Evolutionary conservation across 495 filamentous ascomycete genomes (phyloP).

Genomic region (Lasiosphaeria miniovina): DNA sequence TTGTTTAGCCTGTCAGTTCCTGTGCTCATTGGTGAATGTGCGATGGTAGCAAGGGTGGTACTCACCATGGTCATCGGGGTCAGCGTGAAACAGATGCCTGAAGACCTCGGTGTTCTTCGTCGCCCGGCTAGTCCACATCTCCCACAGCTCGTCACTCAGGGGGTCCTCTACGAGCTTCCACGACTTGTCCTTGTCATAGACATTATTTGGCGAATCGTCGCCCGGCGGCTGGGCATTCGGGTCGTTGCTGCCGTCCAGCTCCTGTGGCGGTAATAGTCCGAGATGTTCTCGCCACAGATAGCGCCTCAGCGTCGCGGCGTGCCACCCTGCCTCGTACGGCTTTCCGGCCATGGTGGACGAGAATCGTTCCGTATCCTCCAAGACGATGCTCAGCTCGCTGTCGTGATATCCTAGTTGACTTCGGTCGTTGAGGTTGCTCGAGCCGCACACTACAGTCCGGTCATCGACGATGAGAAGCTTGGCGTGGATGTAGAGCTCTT

Average conservation of each 20-base stretch:
- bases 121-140: conserved; percentile 74
- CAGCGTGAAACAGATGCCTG: conserved; percentile 83
- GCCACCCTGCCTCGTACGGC: conserved; percentile 67
- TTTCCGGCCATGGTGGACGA: conserved; percentile 74
- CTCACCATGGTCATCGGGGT: conserved; percentile 81
- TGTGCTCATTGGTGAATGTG: neutral
- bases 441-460: conserved; percentile 76
- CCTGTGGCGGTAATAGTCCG: conserved; percentile 73
- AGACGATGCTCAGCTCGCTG: conserved; percentile 86
- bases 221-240: conserved; percentile 81
- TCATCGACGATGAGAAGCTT: conserved; percentile 89
- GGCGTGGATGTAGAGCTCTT: conserved; percentile 90
- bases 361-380: conserved; percentile 79
- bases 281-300: conserved; percentile 93
- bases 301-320: conserved; percentile 76
- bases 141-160: conserved; percentile 75
- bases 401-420: conserved; percentile 89
- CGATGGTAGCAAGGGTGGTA: conserved; percentile 2
- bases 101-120: conserved; percentile 81
- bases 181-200: conserved; percentile 57
- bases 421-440: conserved; percentile 89
- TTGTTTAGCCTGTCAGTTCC: conserved; percentile 2
- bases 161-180: conserved; percentile 83
- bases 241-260: conserved; percentile 65
- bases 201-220: conserved; percentile 64